Base-by-base conservation (phyloP, 139 green algal species). In the Volvox africanus region DNA sequence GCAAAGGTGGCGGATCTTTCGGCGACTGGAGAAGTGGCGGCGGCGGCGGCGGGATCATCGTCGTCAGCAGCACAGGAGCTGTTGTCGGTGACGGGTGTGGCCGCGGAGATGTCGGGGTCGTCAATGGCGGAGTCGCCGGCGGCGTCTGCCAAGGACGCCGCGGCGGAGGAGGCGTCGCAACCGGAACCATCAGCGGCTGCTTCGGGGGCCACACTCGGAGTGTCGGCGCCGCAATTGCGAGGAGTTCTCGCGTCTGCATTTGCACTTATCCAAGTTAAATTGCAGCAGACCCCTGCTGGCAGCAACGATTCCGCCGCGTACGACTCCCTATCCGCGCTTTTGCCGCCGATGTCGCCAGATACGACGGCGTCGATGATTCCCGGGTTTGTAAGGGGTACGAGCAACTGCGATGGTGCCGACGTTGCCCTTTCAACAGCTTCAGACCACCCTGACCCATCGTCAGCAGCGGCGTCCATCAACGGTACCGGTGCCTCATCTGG, bases 291-390 rank as follows among this genome's bases (percentile, higher is more conserved):
- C 24, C 65, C 65, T 24, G 65, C 5, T 9, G 22, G 22, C 61
- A 77, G 55, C 14, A 14, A 26, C 67, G 67, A 32, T 36, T 30
- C 30, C 11, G 14, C 55, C 26, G 55, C 44, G 26, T 86, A 75
- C 80, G 80, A 86, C 55, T 86, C 55, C 44, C 55, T 86, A 9
- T 61, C 50, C 26, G 50, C 80, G 80, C 80, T 86, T 18, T 26
- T 86, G 55, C 80, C 80, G 50, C 17, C 44, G 37, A 16, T 61
- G 37, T 35, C 44, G 37, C 37, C 79, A 24, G 79, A 36, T 26
- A 5, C 33, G 33, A 19, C 28, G 33, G 35, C 77, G 33, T 55
- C 44, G 44, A 55, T 55, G 44, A 55, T 55, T 55, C 44, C 44
- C 9, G 44, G 44, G 44, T 55, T 55, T 55, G 44, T 55, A 9